These are phyloP conservation scores for Botrytis sinoallii DNA, from an alignment of 2,329 filamentous ascomycete species.

Conservation along the genomic window DNA sequence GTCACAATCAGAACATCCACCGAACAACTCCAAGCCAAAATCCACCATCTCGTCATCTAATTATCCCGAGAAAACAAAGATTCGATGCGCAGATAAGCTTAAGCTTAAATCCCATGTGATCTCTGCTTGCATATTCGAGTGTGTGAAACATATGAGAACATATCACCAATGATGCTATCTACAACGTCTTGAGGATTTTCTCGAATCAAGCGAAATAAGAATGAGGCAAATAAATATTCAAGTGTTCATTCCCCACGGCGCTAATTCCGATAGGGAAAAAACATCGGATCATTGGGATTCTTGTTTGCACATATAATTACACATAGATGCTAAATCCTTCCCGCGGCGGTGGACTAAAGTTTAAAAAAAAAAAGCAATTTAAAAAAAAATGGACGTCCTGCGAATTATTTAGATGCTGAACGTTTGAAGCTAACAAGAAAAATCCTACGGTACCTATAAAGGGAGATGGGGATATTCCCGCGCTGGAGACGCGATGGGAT, in stretches of 20 bases:
- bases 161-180: background rate
- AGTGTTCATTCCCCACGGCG: background rate
- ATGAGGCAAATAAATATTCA: too few species aligned
- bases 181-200: background rate
- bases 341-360: background rate
- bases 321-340: background rate
- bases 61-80: background rate
- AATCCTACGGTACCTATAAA: constrained; percentile 7
- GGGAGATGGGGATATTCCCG: background rate
- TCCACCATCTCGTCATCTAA: background rate
- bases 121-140: background rate
- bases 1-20: background rate
- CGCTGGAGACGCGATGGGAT: background rate
- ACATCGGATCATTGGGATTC: background rate
- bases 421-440: background rate
- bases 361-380: background rate
- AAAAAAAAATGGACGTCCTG: too few species aligned
- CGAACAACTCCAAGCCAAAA: background rate
- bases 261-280: background rate
- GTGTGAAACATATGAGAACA: background rate
- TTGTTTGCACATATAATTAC: background rate
- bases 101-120: background rate
- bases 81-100: background rate
- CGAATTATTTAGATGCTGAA: background rate
- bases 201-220: background rate